These are phyloP conservation scores for Penium margaritaceum DNA, from an alignment of 139 green algal genomes.

Conservation along the genomic window DNA sequence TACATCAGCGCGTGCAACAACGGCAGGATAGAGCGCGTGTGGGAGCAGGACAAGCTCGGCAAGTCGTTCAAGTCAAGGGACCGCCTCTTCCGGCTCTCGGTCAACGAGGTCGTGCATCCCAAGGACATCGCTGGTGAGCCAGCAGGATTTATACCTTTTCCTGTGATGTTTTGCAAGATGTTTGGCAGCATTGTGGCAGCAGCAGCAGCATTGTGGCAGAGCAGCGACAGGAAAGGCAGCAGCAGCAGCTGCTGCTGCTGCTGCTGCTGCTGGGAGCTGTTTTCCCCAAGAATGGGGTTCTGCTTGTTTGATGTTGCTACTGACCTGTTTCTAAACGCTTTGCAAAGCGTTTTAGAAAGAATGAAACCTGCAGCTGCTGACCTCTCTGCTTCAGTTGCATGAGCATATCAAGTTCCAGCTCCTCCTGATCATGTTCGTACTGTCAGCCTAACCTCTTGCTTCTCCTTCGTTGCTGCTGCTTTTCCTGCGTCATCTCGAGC, in stretches of 20 bases:
- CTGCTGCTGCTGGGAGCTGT: not conserved
- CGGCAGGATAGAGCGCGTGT: not conserved
- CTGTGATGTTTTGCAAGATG: not conserved
- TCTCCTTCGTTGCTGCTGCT: too few relatives aligned
- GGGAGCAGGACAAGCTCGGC: not conserved
- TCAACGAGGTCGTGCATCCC: slow-evolving; percentile 3
- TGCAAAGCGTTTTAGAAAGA: too few relatives aligned
- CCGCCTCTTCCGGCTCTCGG: not conserved
- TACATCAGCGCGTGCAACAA: not conserved
- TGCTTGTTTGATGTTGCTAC: too few relatives aligned
- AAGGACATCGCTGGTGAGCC: not conserved
- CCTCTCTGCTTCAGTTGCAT: too few relatives aligned
- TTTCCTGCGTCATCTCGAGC: too few relatives aligned
- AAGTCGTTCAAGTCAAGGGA: not conserved
- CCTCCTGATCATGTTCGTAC: too few relatives aligned
- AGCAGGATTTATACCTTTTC: not conserved
- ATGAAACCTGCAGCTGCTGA: too few relatives aligned
- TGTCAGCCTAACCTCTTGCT: too few relatives aligned
- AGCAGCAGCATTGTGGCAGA: not conserved
- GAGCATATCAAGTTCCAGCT: too few relatives aligned
- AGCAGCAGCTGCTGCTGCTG: not conserved
- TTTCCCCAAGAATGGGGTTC: too few relatives aligned
- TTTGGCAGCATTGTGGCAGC: not conserved
- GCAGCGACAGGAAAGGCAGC: not conserved
- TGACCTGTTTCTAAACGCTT: too few relatives aligned